Base-by-base conservation (phyloP, 2,329 filamentous ascomycete species). In the Paecilomyces niveus region DNA sequence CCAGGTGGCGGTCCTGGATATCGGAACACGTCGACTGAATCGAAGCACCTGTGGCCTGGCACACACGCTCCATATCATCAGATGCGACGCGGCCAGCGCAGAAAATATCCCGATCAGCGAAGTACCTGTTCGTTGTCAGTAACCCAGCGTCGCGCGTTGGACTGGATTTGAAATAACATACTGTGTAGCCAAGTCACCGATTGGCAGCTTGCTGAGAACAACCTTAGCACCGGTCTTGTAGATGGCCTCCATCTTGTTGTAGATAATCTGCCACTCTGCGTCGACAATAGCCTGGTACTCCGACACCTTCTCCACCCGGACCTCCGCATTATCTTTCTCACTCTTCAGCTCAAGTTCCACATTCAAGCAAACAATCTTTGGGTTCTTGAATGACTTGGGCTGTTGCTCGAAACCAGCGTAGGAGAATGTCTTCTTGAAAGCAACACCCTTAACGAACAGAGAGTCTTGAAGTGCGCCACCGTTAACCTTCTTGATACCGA, bases 211-310 rank as follows among this genome's bases (percentile, higher is more conserved):
- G 78, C 91, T 96, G 59, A 99, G 86, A 50, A 99, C 92, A 55
- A 99, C 92, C 84, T 97, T 96, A 64, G 94, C 94, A 57, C 94
- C 94, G 5, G 93, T 97, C 78, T 93, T 87, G 83, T 93, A 85
- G 57, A 96, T 80, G 54, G 93, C 90, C 80, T 99, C 94, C 74
- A 99, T 89, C 83, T 99, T 99, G 82, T 97, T 93, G 85, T 89
- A 97, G 76, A 99, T 99, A 73, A 99, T 99, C 78, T 97, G 92
- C 94, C 94, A 99, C 78, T 99, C 94, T 31, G 94, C 94, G 72
- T 99, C 94, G 72, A 99, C 94, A 67, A 99, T 97, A 63, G 94
- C 94, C 80, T 99, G 94, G 81, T 99, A 99, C 79, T 99, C 94
- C 21, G 93, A 96, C 56, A 99, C 94, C 77, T 97, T 92, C 78